Conservation (phyloP, 2,329 filamentous ascomycete genomes). For the Talaromyces sp. region DNA sequence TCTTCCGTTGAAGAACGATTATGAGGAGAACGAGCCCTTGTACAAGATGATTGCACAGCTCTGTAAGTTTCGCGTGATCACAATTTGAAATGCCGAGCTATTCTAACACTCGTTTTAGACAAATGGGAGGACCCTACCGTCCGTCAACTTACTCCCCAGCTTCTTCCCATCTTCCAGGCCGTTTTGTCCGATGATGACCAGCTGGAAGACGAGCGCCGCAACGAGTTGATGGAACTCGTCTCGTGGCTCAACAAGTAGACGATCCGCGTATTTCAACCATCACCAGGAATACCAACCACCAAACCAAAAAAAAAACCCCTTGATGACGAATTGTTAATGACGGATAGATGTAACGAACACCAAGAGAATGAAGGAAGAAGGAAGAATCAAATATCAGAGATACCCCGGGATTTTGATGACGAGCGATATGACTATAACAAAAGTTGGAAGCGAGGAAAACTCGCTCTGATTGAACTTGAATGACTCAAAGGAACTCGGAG, state of each 20-base stretch:
- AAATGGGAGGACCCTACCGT: slow-evolving; percentile 45
- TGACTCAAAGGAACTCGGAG: slow-evolving; percentile 14
- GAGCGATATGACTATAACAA: slow-evolving; percentile 11
- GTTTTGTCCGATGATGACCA: slow-evolving; percentile 44
- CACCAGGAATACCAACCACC: neutral
- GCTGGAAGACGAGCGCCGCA: slow-evolving; percentile 45
- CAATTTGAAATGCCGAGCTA: no score
- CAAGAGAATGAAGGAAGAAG: neutral
- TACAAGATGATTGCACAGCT: slow-evolving; percentile 86
- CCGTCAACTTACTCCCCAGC: slow-evolving; percentile 41
- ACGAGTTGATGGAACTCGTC: slow-evolving; percentile 44
- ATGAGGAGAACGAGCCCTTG: slow-evolving; percentile 91
- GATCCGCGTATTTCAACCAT: neutral
- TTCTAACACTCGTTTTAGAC: slow-evolving; percentile 23
- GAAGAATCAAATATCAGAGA: slow-evolving; percentile 8
- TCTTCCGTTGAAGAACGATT: slow-evolving; percentile 87
- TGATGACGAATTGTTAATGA: slow-evolving; percentile 11
- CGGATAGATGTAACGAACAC: slow-evolving; percentile 10
- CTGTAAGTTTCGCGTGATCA: slow-evolving; percentile 52
- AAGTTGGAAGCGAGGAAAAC: neutral
- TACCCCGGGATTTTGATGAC: slow-evolving; percentile 15
- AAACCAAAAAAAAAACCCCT: neutral
- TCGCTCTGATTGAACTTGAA: slow-evolving; percentile 10
- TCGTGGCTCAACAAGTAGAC: slow-evolving; percentile 41
- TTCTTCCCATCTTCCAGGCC: slow-evolving; percentile 45